Evolutionary conservation across 192 early-diverging fungal species (phyloP).

Genomic region (Powellomyces hirtus): DNA sequence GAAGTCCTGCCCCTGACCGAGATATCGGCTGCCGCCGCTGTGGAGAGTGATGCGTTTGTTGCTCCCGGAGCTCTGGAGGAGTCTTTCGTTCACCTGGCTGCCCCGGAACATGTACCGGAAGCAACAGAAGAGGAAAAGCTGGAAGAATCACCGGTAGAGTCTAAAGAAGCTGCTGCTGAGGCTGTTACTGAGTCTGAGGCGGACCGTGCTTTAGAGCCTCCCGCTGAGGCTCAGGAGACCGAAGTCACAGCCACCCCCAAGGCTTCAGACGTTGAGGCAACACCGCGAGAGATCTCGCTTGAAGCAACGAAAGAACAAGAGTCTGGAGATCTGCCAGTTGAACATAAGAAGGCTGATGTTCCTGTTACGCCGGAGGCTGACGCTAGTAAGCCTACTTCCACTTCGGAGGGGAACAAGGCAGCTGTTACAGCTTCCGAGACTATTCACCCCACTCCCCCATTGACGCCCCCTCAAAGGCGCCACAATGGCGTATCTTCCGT

Average conservation of each 20-base stretch:
- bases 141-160: too few relatives aligned
- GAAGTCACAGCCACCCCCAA: too few relatives aligned
- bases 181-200: background rate
- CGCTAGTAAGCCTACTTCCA: background rate
- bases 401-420: background rate
- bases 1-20: too few relatives aligned
- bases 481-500: background rate
- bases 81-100: too few relatives aligned
- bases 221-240: background rate
- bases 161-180: background rate
- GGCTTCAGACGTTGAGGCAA: too few relatives aligned
- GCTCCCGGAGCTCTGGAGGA: too few relatives aligned
- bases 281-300: background rate
- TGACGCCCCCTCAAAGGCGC: constrained; percentile 8
- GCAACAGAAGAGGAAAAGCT: too few relatives aligned
- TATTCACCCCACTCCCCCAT: constrained; percentile 15
- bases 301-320: background rate
- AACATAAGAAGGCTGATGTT: too few relatives aligned
- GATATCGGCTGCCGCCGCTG: too few relatives aligned
- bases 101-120: too few relatives aligned
- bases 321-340: too few relatives aligned
- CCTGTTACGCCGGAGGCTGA: background rate
- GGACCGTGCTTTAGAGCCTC: background rate
- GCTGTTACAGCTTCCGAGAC: background rate
- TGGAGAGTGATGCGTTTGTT: too few relatives aligned